phyloP scores from a whole-genome alignment of 257 asterid species.

The Handroanthus guayacan region DNA sequence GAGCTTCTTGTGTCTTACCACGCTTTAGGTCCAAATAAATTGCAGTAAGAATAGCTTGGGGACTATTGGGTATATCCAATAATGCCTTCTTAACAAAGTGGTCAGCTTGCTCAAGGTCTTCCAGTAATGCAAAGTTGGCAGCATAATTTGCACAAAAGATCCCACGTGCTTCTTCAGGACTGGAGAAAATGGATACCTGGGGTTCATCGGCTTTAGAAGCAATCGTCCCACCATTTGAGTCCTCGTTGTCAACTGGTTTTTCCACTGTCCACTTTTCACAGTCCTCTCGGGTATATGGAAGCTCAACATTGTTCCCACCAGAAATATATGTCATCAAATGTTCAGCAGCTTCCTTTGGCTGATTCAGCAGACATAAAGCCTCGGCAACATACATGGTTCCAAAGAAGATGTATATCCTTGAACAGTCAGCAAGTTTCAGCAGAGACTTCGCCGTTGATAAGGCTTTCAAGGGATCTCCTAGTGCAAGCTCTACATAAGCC shows the following conservation, averaged over 20 bases:
- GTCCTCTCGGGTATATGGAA: constrained; percentile 75
- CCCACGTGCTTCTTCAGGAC: constrained; percentile 90
- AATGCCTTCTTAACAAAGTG: constrained; percentile 55
- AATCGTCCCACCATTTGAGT: constrained; percentile 48
- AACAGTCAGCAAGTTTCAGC: constrained; percentile 60
- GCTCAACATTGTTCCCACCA: constrained; percentile 48
- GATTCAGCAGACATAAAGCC: constrained; percentile 77
- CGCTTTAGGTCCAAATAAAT: constrained; percentile 70
- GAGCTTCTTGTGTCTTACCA: constrained; percentile 64
- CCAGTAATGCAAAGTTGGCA: constrained; percentile 57
- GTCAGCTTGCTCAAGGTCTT: constrained; percentile 72
- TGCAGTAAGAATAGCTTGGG: constrained; percentile 65
- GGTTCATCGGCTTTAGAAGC: constrained; percentile 46
- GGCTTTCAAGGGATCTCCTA: constrained; percentile 76
- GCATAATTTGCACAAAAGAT: constrained; percentile 67
- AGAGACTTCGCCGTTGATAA: constrained; percentile 63
- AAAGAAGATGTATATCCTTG: constrained; percentile 59
- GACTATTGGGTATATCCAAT: constrained; percentile 55
- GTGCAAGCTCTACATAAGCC: constrained; percentile 73
- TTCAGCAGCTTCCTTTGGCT: constrained; percentile 78
- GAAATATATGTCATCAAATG: constrained; percentile 57
- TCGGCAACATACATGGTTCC: constrained; percentile 80
- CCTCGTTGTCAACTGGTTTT: constrained; percentile 63
- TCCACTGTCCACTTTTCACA: constrained; percentile 67
- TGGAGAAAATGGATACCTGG: constrained; percentile 50